Base-by-base conservation (phyloP, 768 basidiomycete genomes). In the Neoboletus subvelutipes region DNA sequence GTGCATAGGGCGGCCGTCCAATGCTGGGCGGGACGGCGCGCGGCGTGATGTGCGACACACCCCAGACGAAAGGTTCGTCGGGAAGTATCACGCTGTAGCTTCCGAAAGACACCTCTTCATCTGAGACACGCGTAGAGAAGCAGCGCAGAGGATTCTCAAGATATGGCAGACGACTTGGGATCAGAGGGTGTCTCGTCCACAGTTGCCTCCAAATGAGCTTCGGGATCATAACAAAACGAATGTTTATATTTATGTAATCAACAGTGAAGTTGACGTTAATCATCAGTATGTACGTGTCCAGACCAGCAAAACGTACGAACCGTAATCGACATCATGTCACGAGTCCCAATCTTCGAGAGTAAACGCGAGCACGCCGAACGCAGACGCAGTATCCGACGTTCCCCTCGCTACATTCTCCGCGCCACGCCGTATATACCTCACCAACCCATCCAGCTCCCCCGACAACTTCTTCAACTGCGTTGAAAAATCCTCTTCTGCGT, bases 261-360 rank as follows among this genome's bases (percentile, higher is more conserved):
- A 12, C 2, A 4, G 20, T 17, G 34, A 34, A 34, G n/a, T n/a
- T n/a, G n/a, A n/a, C n/a, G n/a, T n/a, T n/a, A n/a, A n/a, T n/a
- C n/a, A n/a, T n/a, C n/a, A n/a, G n/a, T n/a, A n/a, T n/a, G 18
- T 40, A 34, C 36, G 40, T 20, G 41, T 24, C 42, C 42, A 26
- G 15, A 26, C n/a, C n/a, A n/a, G n/a, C n/a, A n/a, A n/a, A n/a
- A n/a, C n/a, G n/a, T n/a, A n/a, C n/a, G n/a, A n/a, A 50, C 49
- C 34, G 7, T 18, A 53, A 18, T 24, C 37, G n/a, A 22, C 31
- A 50, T 58, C 50, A 71, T 17, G 55, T 58, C 50, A 71, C 18
- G 55, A 72, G 70, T 90, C 88, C 89, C 90, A 92, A 66, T 90
- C 90, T 52, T 92, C 87, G 56, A 93, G 73, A 41, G 82, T 76